Base-by-base conservation (phyloP, 163 green algal species). In the Chlamydomonas reinhardtii region DNA sequence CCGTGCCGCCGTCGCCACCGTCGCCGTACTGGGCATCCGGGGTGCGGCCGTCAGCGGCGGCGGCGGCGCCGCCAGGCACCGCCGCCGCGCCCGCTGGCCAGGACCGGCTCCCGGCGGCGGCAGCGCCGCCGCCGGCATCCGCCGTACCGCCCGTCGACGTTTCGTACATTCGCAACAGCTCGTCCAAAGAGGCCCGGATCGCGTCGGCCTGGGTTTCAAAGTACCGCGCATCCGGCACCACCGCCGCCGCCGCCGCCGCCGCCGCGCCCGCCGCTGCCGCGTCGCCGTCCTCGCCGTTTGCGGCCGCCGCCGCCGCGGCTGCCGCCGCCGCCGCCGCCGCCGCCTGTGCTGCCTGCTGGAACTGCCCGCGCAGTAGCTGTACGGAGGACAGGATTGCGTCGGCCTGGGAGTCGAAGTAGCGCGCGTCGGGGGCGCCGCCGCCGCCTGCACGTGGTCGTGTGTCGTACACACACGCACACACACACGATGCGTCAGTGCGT, bases 321-420 rank as follows among this genome's bases (percentile, higher is more conserved):
- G 48, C 48, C 48, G 48, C 48, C 3, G 52, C 79, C 11, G 48
- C 78, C 0, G 20, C 66, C 4, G 66, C 78, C n/a, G 66, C 68
- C 6, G 68, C 82, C 61, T 19, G 39, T 9, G 72, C 69, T 20
- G 71, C 61, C 3, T 82, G 61, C 31, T 75, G 72, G 82, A 87
- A 82, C 61, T 74, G 72, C 20, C 35, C 37, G 17, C 71, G 32
- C 72, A 87, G 39, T 15, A 35, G 72, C 37, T 75, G 61, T 11
- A 82, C 31, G 22, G 72, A 70, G 4, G 72, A 62, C 37, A 87
- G 59, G 72, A 81, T 74, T 24, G 68, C 82, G 15, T 87, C 82
- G 11, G 72, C 82, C 61, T 87, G 82, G 9, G 72, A n/a, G 43
- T 87, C 82, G 31, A 87, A 82, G 31, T 75, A 82, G 22, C 82